Evolutionary conservation across 2,329 filamentous ascomycete genomes (phyloP).

Genomic region (Neofusicoccum kwambonambiense): DNA sequence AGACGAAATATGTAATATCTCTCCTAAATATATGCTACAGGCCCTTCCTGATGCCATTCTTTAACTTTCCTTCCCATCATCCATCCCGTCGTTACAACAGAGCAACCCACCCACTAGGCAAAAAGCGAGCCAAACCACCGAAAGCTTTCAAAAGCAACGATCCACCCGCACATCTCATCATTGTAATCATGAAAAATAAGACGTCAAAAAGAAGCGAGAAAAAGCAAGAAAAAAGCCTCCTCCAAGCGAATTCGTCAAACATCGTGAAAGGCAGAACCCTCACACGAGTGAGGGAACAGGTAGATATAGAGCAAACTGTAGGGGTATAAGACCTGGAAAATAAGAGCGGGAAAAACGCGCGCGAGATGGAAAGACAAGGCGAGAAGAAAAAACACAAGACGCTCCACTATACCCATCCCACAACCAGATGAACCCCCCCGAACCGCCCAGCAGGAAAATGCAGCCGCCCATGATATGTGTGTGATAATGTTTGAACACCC

Average conservation of each 20-base stretch:
- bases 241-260: not conserved
- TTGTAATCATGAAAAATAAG: not conserved
- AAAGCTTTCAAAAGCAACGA: not conserved
- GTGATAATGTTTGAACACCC: not conserved
- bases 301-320: not conserved
- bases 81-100: too few species aligned
- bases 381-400: not conserved
- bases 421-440: not conserved
- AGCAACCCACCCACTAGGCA: too few species aligned
- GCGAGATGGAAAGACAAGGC: not conserved
- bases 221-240: not conserved
- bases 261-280: not conserved
- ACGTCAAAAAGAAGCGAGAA: not conserved
- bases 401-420: not conserved
- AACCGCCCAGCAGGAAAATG: not conserved
- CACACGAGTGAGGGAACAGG: not conserved
- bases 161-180: not conserved
- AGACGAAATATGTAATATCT: too few species aligned
- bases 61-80: too few species aligned
- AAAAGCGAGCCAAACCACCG: not conserved
- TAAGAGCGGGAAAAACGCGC: not conserved
- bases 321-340: conserved; percentile 11
- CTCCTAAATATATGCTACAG: too few species aligned
- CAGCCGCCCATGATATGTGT: not conserved
- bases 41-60: too few species aligned